A percentile compares a stretch with the other conserved stretches of the same genome.
Evolutionary conservation across 495 filamentous ascomycete genomes (phyloP).

Genomic region (Haplographium delicatum): DNA sequence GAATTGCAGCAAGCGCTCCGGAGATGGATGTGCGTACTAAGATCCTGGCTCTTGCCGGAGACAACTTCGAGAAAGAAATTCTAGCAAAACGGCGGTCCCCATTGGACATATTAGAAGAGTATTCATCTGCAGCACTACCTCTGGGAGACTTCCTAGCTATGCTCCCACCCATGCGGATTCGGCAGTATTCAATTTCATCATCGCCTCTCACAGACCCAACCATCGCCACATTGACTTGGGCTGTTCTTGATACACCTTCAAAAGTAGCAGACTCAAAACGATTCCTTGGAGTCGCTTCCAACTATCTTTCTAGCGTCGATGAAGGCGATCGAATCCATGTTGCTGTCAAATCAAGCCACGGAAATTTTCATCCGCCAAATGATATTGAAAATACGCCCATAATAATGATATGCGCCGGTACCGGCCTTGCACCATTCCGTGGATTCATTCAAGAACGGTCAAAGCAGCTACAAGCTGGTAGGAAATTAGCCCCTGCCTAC

Average conservation of each 20-base stretch:
- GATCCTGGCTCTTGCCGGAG: slow-evolving; percentile 43
- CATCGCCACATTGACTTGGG: slow-evolving; percentile 61
- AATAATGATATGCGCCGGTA: slow-evolving; percentile 57
- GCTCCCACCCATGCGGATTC: slow-evolving; percentile 67
- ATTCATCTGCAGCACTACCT: slow-evolving; percentile 48
- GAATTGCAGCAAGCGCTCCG: slow-evolving; percentile 36
- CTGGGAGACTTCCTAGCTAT: slow-evolving; percentile 60
- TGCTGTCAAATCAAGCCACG: slow-evolving; percentile 48
- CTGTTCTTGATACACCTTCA: slow-evolving; percentile 53
- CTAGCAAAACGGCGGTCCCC: slow-evolving; percentile 53
- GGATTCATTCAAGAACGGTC: slow-evolving; percentile 63
- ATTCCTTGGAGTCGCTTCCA: slow-evolving; percentile 49
- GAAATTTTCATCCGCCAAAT: slow-evolving; percentile 60
- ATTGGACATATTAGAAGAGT: slow-evolving; percentile 59
- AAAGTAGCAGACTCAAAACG: slow-evolving; percentile 40
- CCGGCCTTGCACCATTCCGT: slow-evolving; percentile 54
- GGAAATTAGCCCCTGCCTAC: slow-evolving; percentile 50
- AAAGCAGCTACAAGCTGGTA: slow-evolving; percentile 45
- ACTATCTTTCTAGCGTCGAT: slow-evolving; percentile 48
- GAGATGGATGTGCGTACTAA: slow-evolving; percentile 33
- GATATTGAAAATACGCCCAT: slow-evolving; percentile 57
- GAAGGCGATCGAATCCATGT: slow-evolving; percentile 58
- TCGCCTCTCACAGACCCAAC: slow-evolving; percentile 57
- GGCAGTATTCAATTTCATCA: slow-evolving; percentile 78
- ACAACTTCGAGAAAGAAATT: slow-evolving; percentile 48